Percentiles rank a stretch among this genome's conserved stretches.
Conservation (phyloP, 371 early-diverging fungal species). For the Basidiobolus meristosporus region DNA sequence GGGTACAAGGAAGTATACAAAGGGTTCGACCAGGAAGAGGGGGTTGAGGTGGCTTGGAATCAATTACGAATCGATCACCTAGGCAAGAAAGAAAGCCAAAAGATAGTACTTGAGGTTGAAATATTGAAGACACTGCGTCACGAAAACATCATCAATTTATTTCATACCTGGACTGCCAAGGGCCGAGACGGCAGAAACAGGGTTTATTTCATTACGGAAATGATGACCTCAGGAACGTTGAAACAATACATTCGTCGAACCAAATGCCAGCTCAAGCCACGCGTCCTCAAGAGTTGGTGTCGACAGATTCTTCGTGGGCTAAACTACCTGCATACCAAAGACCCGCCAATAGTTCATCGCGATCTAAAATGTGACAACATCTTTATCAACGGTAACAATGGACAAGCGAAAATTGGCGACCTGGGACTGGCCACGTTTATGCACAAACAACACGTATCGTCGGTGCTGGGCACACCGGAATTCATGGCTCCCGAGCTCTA, state of each 20-base stretch:
- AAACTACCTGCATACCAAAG: constrained; percentile 59
- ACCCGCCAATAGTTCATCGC: constrained; percentile 81
- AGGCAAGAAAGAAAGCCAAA: constrained; percentile 41
- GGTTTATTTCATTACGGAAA: constrained; percentile 82
- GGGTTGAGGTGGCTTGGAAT: constrained; percentile 91
- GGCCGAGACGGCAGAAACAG: constrained; percentile 8
- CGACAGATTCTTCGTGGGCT: constrained; percentile 74
- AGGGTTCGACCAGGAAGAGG: constrained; percentile 79
- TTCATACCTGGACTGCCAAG: constrained; percentile 59
- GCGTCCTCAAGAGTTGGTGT: constrained; percentile 59
- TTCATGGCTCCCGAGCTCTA: constrained; percentile 96
- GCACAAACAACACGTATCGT: constrained; percentile 21
- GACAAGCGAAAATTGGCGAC: constrained; percentile 86
- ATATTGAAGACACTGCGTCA: constrained; percentile 65
- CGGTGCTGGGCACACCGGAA: constrained; percentile 59
- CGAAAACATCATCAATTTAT: constrained; percentile 73
- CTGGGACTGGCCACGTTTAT: constrained; percentile 82
- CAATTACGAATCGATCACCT: constrained; percentile 34
- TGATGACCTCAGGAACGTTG: constrained; percentile 84
- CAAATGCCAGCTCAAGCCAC: constrained; percentile 33
- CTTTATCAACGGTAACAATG: constrained; percentile 79
- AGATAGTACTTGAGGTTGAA: constrained; percentile 58
- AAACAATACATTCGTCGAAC: constrained; percentile 43
- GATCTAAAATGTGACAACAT: constrained; percentile 80
- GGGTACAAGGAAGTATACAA: constrained; percentile 86